Evolutionary conservation across 352 stramenopile species (phyloP).

Genomic region (Peronospora belbahrii): DNA sequence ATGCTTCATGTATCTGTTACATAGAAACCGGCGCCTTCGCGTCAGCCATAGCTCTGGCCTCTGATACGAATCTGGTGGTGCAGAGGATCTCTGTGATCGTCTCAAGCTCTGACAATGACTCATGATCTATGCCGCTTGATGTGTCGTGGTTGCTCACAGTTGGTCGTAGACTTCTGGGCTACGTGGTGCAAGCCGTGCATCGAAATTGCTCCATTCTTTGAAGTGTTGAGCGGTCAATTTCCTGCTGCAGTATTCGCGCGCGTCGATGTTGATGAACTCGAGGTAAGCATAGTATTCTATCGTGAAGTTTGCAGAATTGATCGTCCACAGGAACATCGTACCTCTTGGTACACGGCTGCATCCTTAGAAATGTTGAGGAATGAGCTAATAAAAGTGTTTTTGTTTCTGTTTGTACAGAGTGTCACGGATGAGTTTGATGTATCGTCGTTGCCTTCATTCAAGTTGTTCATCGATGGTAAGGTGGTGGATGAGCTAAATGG

Average conservation of each 20-base stretch:
- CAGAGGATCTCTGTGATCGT: neutral
- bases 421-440: slow-evolving; percentile 64
- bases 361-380: neutral
- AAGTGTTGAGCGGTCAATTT: slow-evolving; percentile 55
- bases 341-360: neutral
- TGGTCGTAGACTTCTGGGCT: slow-evolving; percentile 82
- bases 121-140: neutral
- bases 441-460: slow-evolving; percentile 88
- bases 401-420: slow-evolving; percentile 20
- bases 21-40: too few species aligned
- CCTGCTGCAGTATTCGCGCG: slow-evolving; percentile 50
- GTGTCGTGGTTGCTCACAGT: slow-evolving; percentile 21
- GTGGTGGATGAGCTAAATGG: slow-evolving; percentile 84
- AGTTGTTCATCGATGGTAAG: slow-evolving; percentile 87
- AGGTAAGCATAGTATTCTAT: too few species aligned
- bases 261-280: slow-evolving; percentile 71
- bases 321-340: neutral
- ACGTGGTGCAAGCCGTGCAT: slow-evolving; percentile 81
- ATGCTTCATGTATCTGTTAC: too few species aligned
- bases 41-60: too few species aligned
- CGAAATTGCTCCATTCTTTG: slow-evolving; percentile 71
- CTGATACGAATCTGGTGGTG: too few species aligned
- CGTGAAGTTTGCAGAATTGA: too few species aligned
- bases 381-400: neutral
- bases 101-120: slow-evolving; percentile 1